Percentiles rank a stretch among this genome's conserved stretches.
Conservation (phyloP, 306 rosid genomes). For the Luffa acutangula region DNA sequence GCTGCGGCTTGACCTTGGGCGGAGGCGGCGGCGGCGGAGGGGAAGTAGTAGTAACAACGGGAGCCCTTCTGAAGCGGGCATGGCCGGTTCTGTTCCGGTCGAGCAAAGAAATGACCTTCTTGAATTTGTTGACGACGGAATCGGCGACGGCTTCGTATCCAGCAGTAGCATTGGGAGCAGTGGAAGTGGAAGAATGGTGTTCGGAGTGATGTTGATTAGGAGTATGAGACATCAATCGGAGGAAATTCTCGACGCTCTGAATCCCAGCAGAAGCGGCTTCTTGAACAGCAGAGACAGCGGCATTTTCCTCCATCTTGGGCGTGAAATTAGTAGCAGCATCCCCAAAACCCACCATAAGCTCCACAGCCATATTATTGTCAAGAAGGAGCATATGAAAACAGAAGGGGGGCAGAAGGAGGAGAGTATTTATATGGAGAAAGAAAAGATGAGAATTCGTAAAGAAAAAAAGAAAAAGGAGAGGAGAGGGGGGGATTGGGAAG, state of each 20-base stretch:
- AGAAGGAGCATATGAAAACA: neutral
- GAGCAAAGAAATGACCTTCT: conserved; percentile 49
- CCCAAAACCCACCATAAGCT: conserved; percentile 25
- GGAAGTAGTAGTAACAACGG: neutral
- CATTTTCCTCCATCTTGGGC: conserved; percentile 11
- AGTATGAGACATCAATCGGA: conserved; percentile 35
- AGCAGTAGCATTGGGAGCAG: neutral
- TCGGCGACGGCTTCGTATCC: conserved; percentile 36
- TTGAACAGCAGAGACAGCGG: conserved; percentile 21
- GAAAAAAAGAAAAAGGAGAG: neutral
- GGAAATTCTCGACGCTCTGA: conserved; percentile 54
- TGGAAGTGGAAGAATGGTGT: neutral
- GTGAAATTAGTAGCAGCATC: conserved; percentile 17
- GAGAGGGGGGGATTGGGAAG: neutral
- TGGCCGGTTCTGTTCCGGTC: conserved; percentile 52
- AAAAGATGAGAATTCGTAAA: too few species aligned
- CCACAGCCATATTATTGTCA: conserved; percentile 27
- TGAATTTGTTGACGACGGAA: conserved; percentile 51
- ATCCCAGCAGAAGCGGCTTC: conserved; percentile 72
- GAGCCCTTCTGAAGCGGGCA: conserved; percentile 67
- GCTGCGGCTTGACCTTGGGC: conserved; percentile 6
- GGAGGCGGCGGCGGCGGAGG: conserved; percentile 2
- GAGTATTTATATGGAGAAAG: neutral
- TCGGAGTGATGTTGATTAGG: neutral
- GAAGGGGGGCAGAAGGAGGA: neutral